Conservation (phyloP, 1,284 basidiomycete genomes). For the Chalciporus sp. region DNA sequence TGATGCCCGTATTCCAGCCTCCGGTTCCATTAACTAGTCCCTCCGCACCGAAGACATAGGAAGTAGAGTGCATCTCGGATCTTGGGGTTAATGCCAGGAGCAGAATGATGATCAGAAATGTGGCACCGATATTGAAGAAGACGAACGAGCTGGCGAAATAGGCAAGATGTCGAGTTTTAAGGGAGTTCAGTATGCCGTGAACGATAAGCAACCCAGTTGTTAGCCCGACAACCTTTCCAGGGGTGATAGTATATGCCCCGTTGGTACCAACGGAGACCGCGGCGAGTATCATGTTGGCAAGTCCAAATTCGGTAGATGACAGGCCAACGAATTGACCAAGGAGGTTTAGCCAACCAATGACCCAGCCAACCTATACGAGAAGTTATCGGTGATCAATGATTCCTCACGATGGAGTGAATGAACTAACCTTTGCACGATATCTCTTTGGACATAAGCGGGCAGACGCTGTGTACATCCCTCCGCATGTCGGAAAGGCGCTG, state of each 20-base stretch:
- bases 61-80: conserved; percentile 77
- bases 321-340: conserved; percentile 84
- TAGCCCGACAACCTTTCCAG: conserved; percentile 74
- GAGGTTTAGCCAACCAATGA: conserved; percentile 88
- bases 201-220: conserved; percentile 71
- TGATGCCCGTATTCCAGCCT: conserved; percentile 78
- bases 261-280: conserved; percentile 47
- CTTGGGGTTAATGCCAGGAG: conserved; percentile 79
- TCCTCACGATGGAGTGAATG: conserved; percentile 10
- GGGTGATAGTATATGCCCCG: conserved; percentile 19
- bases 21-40: conserved; percentile 77
- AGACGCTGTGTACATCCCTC: conserved; percentile 79
- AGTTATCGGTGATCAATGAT: neutral
- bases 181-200: conserved; percentile 81
- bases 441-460: conserved; percentile 71
- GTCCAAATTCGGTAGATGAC: conserved; percentile 87
- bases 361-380: conserved; percentile 54
- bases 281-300: conserved; percentile 88
- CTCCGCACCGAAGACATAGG: conserved; percentile 76
- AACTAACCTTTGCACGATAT: conserved; percentile 59
- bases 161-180: conserved; percentile 82
- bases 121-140: conserved; percentile 85
- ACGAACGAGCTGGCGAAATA: conserved; percentile 81
- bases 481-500: conserved; percentile 82
- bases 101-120: conserved; percentile 78